Conservation (phyloP, 257 asterid genomes). For the Nicotiana noctiflora region DNA sequence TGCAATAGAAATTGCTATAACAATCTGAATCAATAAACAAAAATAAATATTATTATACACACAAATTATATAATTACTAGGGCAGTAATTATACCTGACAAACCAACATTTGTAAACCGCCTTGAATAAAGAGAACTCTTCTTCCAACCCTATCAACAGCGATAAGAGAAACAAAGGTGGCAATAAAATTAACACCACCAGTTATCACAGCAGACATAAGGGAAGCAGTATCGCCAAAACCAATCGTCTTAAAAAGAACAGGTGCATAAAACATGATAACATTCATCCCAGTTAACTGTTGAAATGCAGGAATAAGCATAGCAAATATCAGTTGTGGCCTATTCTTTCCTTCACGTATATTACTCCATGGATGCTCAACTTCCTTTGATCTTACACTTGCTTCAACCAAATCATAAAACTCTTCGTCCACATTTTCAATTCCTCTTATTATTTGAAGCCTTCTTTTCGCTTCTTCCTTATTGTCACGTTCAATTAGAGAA, state of each 20-base stretch:
- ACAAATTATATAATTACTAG: too few relatives aligned
- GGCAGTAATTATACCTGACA: conserved; percentile 34
- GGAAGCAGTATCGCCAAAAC: conserved; percentile 49
- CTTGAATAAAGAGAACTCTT: conserved; percentile 51
- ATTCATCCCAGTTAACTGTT: conserved; percentile 72
- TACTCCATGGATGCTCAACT: conserved; percentile 58
- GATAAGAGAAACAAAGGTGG: conserved; percentile 49
- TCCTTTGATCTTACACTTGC: conserved; percentile 57
- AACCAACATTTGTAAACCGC: conserved; percentile 60
- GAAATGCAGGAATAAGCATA: conserved; percentile 51
- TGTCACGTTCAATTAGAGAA: conserved; percentile 68
- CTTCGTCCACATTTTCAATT: conserved; percentile 42
- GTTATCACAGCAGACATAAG: conserved; percentile 42
- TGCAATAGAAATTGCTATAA: conserved; percentile 43
- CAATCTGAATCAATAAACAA: conserved; percentile 23
- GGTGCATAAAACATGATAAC: conserved; percentile 83
- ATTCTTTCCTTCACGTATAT: conserved; percentile 38
- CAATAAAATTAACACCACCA: conserved; percentile 45
- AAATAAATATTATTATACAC: neutral
- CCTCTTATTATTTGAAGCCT: conserved; percentile 51
- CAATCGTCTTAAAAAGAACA: conserved; percentile 57
- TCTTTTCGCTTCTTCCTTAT: conserved; percentile 32
- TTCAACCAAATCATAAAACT: conserved; percentile 55
- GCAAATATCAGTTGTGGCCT: conserved; percentile 81
- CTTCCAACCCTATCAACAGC: conserved; percentile 71